Conservation (phyloP, 2,329 filamentous ascomycete genomes). For the Paraphoma sp. region DNA sequence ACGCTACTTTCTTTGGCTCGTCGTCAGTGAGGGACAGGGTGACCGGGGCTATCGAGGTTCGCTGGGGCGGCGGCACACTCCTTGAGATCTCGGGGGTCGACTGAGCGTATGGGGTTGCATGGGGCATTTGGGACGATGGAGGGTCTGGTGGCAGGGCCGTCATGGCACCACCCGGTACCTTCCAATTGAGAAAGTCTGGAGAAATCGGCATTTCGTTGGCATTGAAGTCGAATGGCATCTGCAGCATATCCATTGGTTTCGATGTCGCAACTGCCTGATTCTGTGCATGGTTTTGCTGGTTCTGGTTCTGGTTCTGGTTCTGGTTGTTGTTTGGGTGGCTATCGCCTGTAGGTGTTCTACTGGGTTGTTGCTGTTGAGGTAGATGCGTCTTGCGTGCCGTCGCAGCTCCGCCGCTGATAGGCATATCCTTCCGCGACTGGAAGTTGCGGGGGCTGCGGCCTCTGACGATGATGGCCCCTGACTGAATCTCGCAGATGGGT, state of each 20-base stretch:
- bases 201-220: constrained; percentile 49
- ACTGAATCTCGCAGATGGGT: constrained; percentile 81
- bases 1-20: constrained; percentile 53
- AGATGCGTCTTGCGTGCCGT: constrained; percentile 70
- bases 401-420: constrained; percentile 78
- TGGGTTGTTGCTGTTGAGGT: constrained; percentile 44
- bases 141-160: constrained; percentile 52
- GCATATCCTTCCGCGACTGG: constrained; percentile 90
- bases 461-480: constrained; percentile 90
- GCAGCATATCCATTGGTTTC: constrained; percentile 46
- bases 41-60: constrained; percentile 57
- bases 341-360: constrained; percentile 46
- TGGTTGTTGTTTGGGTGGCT: constrained; percentile 32
- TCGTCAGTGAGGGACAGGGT: constrained; percentile 64
- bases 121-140: constrained; percentile 42
- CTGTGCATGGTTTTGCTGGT: constrained; percentile 6
- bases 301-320: constrained; percentile 32
- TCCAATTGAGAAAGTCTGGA: constrained; percentile 55
- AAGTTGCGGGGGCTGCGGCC: constrained; percentile 95
- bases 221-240: constrained; percentile 52
- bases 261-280: constrained; percentile 16
- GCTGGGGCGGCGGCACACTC: constrained; percentile 43
- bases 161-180: constrained; percentile 51
- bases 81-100: constrained; percentile 62
- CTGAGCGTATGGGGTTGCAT: constrained; percentile 54